A percentile compares a stretch with the other conserved stretches of the same genome.
phyloP scores from a whole-genome alignment of 768 basidiomycete genomes.

The Russula emetica region DNA sequence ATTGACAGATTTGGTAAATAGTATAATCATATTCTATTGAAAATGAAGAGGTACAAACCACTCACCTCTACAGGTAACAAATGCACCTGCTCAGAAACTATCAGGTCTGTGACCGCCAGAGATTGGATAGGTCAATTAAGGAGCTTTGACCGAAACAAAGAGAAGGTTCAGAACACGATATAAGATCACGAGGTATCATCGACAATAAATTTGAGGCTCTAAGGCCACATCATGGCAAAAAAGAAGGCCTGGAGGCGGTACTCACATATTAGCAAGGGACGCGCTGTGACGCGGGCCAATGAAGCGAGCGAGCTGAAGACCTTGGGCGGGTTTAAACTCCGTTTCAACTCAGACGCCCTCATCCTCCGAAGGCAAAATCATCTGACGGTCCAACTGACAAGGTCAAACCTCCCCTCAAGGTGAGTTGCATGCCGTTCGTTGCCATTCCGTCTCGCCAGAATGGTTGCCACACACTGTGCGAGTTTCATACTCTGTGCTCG shows the following conservation, averaged over 20 bases:
- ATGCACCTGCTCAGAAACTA: constrained; percentile 10
- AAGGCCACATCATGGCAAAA: constrained; percentile 47
- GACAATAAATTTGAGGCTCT: constrained; percentile 67
- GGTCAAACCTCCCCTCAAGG: constrained; percentile 56
- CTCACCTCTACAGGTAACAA: constrained; percentile 13
- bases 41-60: background rate
- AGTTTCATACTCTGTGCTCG: background rate
- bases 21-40: constrained; percentile 35
- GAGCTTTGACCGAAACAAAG: background rate
- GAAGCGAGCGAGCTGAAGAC: background rate
- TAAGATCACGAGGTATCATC: constrained; percentile 48
- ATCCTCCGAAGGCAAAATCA: constrained; percentile 16
- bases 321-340: constrained; percentile 11
- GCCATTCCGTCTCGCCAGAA: constrained; percentile 21
- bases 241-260: constrained; percentile 15
- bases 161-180: constrained; percentile 42
- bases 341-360: constrained; percentile 17
- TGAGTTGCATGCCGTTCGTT: constrained; percentile 43
- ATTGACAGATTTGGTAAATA: constrained; percentile 49
- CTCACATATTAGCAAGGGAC: constrained; percentile 7
- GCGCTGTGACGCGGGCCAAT: too few relatives aligned
- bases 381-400: constrained; percentile 12
- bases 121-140: background rate
- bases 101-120: background rate
- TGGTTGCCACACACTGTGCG: constrained; percentile 27